Evolutionary conservation across 148 eudicot species (phyloP).

Genomic region (Mesembryanthemum crystallinum): DNA sequence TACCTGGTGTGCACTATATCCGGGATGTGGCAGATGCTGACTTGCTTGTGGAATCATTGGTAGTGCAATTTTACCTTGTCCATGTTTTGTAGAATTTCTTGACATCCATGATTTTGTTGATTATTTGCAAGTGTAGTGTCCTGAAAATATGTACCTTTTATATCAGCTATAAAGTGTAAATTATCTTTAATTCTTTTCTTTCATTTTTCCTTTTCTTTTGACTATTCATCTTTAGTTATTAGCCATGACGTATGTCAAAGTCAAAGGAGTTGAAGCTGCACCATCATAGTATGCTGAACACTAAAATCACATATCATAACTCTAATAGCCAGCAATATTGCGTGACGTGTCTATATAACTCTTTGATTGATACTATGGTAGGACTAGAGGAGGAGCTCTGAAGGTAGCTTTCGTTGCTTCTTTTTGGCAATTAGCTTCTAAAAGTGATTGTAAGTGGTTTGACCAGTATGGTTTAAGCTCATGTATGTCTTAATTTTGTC

Average conservation of each 20-base stretch:
- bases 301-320: not conserved
- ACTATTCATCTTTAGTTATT: not conserved
- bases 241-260: not conserved
- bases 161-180: no score
- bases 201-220: no score
- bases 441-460: no score
- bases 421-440: not conserved
- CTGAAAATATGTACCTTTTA: not conserved
- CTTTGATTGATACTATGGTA: not conserved
- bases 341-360: not conserved
- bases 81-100: not conserved
- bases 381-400: not conserved
- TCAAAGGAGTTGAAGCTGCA: not conserved
- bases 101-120: not conserved
- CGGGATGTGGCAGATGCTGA: constrained; percentile 96
- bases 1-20: constrained; percentile 92
- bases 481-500: not conserved
- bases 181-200: no score
- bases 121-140: not conserved
- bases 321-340: not conserved
- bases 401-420: not conserved
- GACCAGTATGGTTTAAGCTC: not conserved
- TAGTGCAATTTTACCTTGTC: constrained; percentile 27
- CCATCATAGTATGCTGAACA: not conserved
- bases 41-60: constrained; percentile 79